phyloP scores from a whole-genome alignment of 1,284 basidiomycete genomes.

The Cryptococcus wingfieldii region DNA sequence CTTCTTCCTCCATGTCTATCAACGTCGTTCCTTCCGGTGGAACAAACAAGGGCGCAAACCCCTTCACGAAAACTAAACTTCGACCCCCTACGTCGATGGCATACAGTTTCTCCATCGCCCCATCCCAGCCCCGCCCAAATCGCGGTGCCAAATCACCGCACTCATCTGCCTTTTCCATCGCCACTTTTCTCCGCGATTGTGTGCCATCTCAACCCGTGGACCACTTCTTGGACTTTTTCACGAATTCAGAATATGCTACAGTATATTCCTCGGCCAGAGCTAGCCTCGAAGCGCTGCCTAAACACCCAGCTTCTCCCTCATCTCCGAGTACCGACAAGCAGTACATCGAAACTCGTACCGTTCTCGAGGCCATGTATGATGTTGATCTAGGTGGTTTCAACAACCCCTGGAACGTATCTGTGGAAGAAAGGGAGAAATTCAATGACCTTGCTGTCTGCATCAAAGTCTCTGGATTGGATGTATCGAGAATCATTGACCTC shows the following conservation, averaged over 20 bases:
- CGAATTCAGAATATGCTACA: conserved; percentile 32
- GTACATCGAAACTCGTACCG: conserved; percentile 12
- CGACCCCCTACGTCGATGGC: conserved; percentile 18
- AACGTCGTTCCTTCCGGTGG: too few species aligned
- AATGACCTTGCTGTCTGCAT: conserved; percentile 35
- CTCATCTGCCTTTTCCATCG: conserved; percentile 30
- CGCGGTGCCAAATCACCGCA: neutral
- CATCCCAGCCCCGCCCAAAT: neutral
- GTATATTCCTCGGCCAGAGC: conserved; percentile 28
- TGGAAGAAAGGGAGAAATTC: neutral
- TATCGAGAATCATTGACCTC: conserved; percentile 40
- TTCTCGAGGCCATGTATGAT: conserved; percentile 40
- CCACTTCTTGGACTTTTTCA: conserved; percentile 37
- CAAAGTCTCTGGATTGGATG: conserved; percentile 32
- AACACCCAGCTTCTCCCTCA: conserved; percentile 3
- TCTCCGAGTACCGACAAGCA: neutral
- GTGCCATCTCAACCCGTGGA: conserved; percentile 17
- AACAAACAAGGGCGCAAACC: neutral
- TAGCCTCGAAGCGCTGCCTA: neutral
- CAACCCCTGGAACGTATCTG: neutral
- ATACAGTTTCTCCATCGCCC: conserved; percentile 2
- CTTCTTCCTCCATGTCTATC: neutral
- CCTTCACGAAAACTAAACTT: neutral
- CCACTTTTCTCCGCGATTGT: conserved; percentile 32
- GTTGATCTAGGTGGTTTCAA: conserved; percentile 8